Conservation (phyloP, 352 stramenopile species). For the Bremia lactucae region DNA sequence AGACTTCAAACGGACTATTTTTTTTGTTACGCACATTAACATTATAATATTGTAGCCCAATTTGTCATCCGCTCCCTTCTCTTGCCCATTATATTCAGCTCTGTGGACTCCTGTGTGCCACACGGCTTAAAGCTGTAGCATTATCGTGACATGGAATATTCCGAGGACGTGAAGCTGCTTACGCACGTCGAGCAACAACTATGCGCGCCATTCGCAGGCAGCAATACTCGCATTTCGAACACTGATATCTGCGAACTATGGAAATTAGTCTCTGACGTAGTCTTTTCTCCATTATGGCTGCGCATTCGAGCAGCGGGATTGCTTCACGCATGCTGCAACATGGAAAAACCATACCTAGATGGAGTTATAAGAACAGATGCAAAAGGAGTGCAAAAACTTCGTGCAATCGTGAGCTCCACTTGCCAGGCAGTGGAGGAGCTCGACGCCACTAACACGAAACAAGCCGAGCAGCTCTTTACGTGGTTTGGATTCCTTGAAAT, state of each 20-base stretch:
- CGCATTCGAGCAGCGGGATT: conserved; percentile 49
- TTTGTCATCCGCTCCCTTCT: too few relatives aligned
- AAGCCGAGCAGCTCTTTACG: conserved; percentile 40
- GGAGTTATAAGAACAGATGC: conserved; percentile 3
- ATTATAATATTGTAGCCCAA: too few relatives aligned
- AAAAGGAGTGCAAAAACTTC: conserved; percentile 32
- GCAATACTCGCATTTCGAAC: not conserved
- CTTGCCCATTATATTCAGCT: too few relatives aligned
- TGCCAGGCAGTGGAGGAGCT: conserved; percentile 56
- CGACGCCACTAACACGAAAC: conserved; percentile 23
- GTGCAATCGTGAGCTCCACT: conserved; percentile 60
- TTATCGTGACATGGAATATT: too few relatives aligned
- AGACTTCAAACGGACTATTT: not conserved
- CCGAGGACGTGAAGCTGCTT: conserved; percentile 37
- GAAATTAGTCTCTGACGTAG: conserved; percentile 52
- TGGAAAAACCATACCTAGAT: conserved; percentile 10
- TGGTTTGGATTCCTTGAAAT: conserved; percentile 57
- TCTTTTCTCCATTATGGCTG: conserved; percentile 55
- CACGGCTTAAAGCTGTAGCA: too few relatives aligned
- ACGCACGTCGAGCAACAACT: conserved; percentile 34
- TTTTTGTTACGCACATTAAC: not conserved
- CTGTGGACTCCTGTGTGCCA: too few relatives aligned
- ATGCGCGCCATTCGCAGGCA: not conserved
- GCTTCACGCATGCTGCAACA: conserved; percentile 34
- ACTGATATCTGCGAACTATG: conserved; percentile 31